Percentiles rank a stretch among this genome's conserved stretches.
Conservation (phyloP, 2,329 filamentous ascomycete genomes). For the Colletotrichum magnum region DNA sequence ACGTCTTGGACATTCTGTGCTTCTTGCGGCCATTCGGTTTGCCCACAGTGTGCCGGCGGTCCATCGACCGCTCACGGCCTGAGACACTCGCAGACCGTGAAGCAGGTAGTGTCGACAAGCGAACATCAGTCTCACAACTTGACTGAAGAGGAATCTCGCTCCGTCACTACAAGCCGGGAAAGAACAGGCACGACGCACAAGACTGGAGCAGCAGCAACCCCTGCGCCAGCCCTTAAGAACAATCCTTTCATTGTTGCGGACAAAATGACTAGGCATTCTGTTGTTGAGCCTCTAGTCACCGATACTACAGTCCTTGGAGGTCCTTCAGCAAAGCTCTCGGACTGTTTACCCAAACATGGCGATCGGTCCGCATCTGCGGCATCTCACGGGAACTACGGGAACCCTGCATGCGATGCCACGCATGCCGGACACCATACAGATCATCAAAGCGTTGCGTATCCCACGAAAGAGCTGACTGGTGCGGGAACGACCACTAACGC, state of each 20-base stretch:
- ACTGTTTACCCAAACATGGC: constrained; percentile 46
- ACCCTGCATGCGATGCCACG: constrained; percentile 46
- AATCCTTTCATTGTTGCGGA: constrained; percentile 53
- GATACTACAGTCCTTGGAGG: constrained; percentile 41
- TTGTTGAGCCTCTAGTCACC: constrained; percentile 44
- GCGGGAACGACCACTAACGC: constrained; percentile 28
- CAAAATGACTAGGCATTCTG: constrained; percentile 42
- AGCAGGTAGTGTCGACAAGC: background rate
- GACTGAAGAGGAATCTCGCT: constrained; percentile 2
- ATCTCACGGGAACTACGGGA: constrained; percentile 46
- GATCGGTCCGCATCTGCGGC: constrained; percentile 38
- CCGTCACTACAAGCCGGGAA: background rate
- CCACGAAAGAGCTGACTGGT: constrained; percentile 37
- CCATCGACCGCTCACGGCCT: constrained; percentile 47
- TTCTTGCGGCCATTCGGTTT: constrained; percentile 66
- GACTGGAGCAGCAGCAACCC: constrained; percentile 1
- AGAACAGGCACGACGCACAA: constrained; percentile 16
- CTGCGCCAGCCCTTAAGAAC: constrained; percentile 44
- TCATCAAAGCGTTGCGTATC: constrained; percentile 52
- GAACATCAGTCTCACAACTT: background rate
- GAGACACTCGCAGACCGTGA: no score
- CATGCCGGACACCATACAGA: constrained; percentile 46
- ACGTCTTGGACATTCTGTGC: constrained; percentile 57
- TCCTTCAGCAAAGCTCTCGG: constrained; percentile 45
- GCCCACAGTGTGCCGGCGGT: constrained; percentile 59